Base-by-base conservation (phyloP, 768 basidiomycete species). In the Mrakia frigida region DNA sequence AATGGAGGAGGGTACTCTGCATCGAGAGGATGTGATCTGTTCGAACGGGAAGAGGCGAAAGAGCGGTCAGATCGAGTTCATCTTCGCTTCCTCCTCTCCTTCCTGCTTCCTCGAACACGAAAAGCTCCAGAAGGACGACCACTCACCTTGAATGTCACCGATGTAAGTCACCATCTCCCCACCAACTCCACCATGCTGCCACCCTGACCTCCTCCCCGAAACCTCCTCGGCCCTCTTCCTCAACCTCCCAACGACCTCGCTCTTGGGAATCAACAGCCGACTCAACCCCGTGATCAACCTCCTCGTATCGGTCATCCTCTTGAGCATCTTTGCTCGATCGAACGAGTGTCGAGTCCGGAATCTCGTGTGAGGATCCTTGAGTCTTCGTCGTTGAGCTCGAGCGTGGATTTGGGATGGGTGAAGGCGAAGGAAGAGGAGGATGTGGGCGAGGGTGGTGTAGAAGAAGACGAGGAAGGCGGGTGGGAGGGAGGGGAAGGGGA, bases 21-120 rank as follows among this genome's bases (percentile, higher is more conserved):
- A 98, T 85, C 3, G 92, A 89, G 33, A 94, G 83, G 79, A 97
- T 93, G 82, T 98, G 95, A 83, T 98, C 94, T 94, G 69, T 25
- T 23, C 18, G 41, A 60, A 28, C 16, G 21, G 56, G 31, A 52
- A 14, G 53, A 52, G 21, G 14, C 31, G 1, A 67, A 74, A 21
- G 53, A 33, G 41, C 21, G 21, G n/a, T 21, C 35, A 59, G 50
- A 65, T 23, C 25, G 25, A 33, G 53, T 67, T n/a, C n/a, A n/a
- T n/a, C n/a, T n/a, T n/a, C n/a, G n/a, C n/a, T n/a, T n/a, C n/a
- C 23, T 65, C 56, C 25, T 11, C 23, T 14, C 9, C n/a, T 56
- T 28, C 9, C 56, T 28, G 23, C 31, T 10, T 16, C 18, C 61
- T 72, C 13, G 46, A 39, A 52, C 7, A 21, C 7, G 18, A 35